phyloP scores from a whole-genome alignment of 805 yeast species.

The Tetrapisispora namnaoensis region DNA sequence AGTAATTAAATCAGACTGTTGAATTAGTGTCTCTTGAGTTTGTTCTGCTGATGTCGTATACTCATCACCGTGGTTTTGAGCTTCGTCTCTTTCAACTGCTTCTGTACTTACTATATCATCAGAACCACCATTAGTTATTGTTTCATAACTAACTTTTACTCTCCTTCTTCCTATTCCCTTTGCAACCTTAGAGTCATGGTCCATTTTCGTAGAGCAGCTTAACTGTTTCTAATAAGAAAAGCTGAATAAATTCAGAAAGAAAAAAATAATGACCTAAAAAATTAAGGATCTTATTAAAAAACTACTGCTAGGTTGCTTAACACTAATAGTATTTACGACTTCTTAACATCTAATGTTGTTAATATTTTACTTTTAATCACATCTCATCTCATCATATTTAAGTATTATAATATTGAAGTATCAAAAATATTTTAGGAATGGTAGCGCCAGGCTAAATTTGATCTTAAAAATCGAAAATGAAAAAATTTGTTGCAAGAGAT shows the following conservation, averaged over 20 bases:
- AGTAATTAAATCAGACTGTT: background rate
- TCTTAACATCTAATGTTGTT: background rate
- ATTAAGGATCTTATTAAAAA: too few relatives aligned
- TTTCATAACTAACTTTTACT: slow-evolving; percentile 13
- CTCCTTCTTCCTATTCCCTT: slow-evolving; percentile 19
- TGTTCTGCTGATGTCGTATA: too few relatives aligned
- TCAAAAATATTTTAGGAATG: too few relatives aligned
- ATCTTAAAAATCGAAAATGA: background rate
- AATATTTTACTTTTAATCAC: background rate
- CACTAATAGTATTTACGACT: too few relatives aligned
- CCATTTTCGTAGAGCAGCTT: background rate
- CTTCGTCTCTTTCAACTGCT: background rate
- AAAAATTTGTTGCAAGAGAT: background rate
- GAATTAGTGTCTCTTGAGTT: background rate
- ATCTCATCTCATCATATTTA: background rate
- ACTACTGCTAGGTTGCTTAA: too few relatives aligned
- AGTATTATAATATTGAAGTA: background rate
- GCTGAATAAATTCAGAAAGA: too few relatives aligned
- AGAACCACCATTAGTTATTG: slow-evolving; percentile 10
- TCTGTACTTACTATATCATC: background rate
- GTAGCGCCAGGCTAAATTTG: background rate
- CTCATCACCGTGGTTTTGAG: too few relatives aligned
- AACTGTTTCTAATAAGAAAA: too few relatives aligned
- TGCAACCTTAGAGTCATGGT: background rate
- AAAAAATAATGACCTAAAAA: too few relatives aligned